Base-by-base conservation (phyloP, 805 yeast genomes). In the Ogataea pini region DNA sequence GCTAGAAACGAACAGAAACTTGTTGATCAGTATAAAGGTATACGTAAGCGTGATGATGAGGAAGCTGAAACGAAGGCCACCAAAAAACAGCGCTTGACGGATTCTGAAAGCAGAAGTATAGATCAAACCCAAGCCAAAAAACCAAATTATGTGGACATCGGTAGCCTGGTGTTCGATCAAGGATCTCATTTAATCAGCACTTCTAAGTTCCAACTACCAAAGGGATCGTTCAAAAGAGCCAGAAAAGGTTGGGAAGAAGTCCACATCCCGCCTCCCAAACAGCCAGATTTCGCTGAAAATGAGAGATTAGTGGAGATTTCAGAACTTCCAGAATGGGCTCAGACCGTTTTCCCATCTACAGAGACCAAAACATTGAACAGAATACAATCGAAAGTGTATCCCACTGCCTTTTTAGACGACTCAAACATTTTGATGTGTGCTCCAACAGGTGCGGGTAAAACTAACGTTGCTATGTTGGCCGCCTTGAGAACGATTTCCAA, bases 361-460 rank as follows among this genome's bases (percentile, higher is more conserved):
- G 89, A 86, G 60, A 84, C 90, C 0, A 60, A 76, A 2, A 71
- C 83, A 1, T 74, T 94, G 55, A 94, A 94, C 65, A 71, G 89
- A 45, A 79, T 94, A 13, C 99, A 94, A 65, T 86, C 96, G 1
- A 79, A 78, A 51, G 89, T 91, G 0, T 89, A 69, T 54, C 94
- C 94, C 1, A 62, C 72, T n/a, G 97, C 96, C 0, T 88, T 92
- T 54, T 60, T 75, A 3, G 69, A 78, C 1, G 94, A 88, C 60
- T 75, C 76, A 4, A 92, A 91, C 59, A 63, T 94, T 33, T 70
- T 92, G 14, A 71, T 92, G 57, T 92, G 98, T 76, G 98, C 99
- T 1, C 99, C 99, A 6, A 92, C 99, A 0, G 99, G 99, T 71
- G 97, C 97, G 2, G 99, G 99, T 71, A 92, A 92, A 64, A 92